Evolutionary conservation across 2,329 filamentous ascomycete species (phyloP), one percentile per base, ranked within the genome.

Genomic region (Fusarium brachygibbosum): DNA sequence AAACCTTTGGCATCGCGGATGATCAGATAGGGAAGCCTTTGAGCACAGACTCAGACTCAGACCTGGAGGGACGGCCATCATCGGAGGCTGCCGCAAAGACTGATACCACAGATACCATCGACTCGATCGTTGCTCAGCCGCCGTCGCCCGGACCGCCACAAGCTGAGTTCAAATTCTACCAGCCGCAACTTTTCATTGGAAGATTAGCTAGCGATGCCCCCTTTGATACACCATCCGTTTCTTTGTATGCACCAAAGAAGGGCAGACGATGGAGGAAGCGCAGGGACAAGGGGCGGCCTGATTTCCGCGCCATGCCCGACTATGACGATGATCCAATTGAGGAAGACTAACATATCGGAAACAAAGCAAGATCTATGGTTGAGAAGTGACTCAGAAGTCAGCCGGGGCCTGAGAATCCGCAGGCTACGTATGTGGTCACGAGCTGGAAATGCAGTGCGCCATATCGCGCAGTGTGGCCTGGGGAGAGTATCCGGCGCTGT

Each of bases 281-380:
- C 42, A 70, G 73, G 60, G 67, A 70, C n/a, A 58, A 59, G n/a
- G 68, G 65, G 31, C 72, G 78, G 48, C 78, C 77, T 19, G 75
- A 79, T 54, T 77, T 80, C 56, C 74, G 78, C 51, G 57, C 74
- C 19, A 68, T 79, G 66, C 78, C 78, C 16, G 68, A 77, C 58
- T 73, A 77, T 52, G 64, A 76, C 16, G 75, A 67, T 19, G 78
- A 80, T 58, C 77, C 78, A 44, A 79, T 80, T 51, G 78, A 79
- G 32, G 76, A 71, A 44, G 63, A 63, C 40, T 68, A 44, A 29
- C 37, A 50, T n/a, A 25, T 59, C 34, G 66, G 54, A 49, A 35
- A 59, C 60, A 55, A 51, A 51, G 48, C 23, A 51, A 51, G 34
- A 51, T 28, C 13, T 14, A 16, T 51, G 44, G 61, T 16, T 25